These are phyloP conservation scores for Furcasterigmium furcatum DNA, from an alignment of 2,329 filamentous ascomycete species.

Conservation along the genomic window DNA sequence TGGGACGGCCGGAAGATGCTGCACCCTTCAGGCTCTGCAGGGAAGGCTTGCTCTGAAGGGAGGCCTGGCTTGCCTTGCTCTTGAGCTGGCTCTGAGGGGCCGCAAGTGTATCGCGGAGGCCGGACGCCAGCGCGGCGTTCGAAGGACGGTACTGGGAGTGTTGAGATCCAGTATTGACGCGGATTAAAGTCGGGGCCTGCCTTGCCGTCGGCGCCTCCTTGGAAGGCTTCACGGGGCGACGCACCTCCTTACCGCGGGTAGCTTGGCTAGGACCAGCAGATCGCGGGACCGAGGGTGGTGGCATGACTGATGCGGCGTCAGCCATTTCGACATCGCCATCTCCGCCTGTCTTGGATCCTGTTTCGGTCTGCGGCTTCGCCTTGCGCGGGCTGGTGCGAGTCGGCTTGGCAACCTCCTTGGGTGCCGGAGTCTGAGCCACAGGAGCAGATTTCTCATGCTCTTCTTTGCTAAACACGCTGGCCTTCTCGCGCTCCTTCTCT, in stretches of 20 bases:
- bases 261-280: slow-evolving; percentile 43
- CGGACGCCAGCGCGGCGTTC: slow-evolving; percentile 54
- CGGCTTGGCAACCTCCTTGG: slow-evolving; percentile 39
- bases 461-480: slow-evolving; percentile 54
- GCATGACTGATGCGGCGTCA: slow-evolving; percentile 51
- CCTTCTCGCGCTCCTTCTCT: slow-evolving; percentile 69
- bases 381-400: slow-evolving; percentile 52
- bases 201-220: slow-evolving; percentile 56
- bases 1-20: slow-evolving; percentile 61
- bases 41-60: slow-evolving; percentile 57
- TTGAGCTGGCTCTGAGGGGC: slow-evolving; percentile 42
- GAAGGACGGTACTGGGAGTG: slow-evolving; percentile 57
- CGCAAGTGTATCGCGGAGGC: slow-evolving; percentile 52
- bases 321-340: slow-evolving; percentile 50
- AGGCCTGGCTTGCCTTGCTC: slow-evolving; percentile 66
- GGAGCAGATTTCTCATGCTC: slow-evolving; percentile 14
- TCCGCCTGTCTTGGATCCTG: slow-evolving; percentile 20
- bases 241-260: slow-evolving; percentile 48
- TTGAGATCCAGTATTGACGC: slow-evolving; percentile 65
- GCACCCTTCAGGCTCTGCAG: slow-evolving; percentile 62
- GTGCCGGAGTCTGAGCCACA: slow-evolving; percentile 21
- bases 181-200: slow-evolving; percentile 68
- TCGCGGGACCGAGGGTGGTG: slow-evolving; percentile 58
- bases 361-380: slow-evolving; percentile 30
- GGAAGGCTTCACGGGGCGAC: slow-evolving; percentile 59